phyloP scores from a whole-genome alignment of 345 rosid species.

The Geranium brycei region DNA sequence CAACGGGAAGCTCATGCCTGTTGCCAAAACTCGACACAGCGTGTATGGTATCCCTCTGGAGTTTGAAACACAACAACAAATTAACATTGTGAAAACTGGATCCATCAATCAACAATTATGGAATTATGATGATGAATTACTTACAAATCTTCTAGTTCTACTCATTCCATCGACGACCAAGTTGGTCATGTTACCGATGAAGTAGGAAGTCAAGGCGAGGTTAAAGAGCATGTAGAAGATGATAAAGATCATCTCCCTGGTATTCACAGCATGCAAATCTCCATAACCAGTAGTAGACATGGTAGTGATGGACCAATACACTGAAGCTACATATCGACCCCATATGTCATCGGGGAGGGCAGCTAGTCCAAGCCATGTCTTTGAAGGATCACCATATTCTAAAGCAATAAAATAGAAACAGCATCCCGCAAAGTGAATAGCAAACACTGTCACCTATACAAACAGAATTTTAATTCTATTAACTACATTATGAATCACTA shows the following conservation, averaged over 20 bases:
- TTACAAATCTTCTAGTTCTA: conserved; percentile 79
- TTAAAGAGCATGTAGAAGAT: conserved; percentile 85
- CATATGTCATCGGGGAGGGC: conserved; percentile 39
- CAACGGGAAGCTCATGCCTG: conserved; percentile 46
- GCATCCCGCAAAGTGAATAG: conserved; percentile 88
- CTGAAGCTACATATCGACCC: conserved; percentile 65
- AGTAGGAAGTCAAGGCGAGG: conserved; percentile 71
- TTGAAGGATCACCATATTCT: conserved; percentile 32
- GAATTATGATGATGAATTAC: conserved; percentile 13
- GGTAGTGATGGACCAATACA: conserved; percentile 95
- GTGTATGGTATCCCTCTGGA: conserved; percentile 57
- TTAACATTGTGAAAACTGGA: neutral
- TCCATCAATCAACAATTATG: neutral
- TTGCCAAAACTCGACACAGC: conserved; percentile 59
- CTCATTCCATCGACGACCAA: conserved; percentile 86
- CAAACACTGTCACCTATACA: conserved; percentile 69
- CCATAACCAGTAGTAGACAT: conserved; percentile 90
- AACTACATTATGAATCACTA: too few species aligned
- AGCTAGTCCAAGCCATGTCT: conserved; percentile 57
- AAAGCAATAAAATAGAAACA: conserved; percentile 83
- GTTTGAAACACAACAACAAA: too few species aligned
- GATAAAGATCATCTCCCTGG: conserved; percentile 71
- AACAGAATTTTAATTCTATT: neutral
- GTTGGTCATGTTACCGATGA: conserved; percentile 96
- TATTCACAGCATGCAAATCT: conserved; percentile 78